These are phyloP conservation scores for Decorospora gaudefroyi DNA, from an alignment of 2,329 filamentous ascomycete species.

Conservation along the genomic window DNA sequence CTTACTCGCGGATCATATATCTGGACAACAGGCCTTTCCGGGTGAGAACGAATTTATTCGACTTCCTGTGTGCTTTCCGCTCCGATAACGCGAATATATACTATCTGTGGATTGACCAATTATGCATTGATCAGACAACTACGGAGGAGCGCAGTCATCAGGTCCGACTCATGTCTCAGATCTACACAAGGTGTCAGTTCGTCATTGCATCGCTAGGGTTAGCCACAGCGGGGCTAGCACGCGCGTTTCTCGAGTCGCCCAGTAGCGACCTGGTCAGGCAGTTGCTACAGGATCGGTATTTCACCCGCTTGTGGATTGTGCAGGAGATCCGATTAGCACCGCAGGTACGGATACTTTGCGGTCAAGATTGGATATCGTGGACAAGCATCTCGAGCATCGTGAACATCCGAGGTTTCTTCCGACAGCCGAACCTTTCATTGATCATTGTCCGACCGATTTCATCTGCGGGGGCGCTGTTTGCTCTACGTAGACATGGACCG, in stretches of 20 bases:
- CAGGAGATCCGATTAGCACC: slow-evolving; percentile 6
- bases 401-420: too few relatives aligned
- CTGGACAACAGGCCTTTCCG: background rate
- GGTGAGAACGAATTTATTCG: background rate
- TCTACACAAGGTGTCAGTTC: slow-evolving; percentile 3
- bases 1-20: background rate
- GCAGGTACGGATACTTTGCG: slow-evolving; percentile 3
- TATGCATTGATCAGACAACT: slow-evolving; percentile 10
- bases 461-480: too few relatives aligned
- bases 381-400: background rate
- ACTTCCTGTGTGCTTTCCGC: slow-evolving; percentile 8
- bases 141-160: slow-evolving; percentile 9
- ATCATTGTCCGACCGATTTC: too few relatives aligned
- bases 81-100: background rate
- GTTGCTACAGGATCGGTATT: slow-evolving; percentile 6
- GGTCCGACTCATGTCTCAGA: slow-evolving; percentile 9
- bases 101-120: slow-evolving; percentile 10
- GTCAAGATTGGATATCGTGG: slow-evolving; percentile 3
- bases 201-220: slow-evolving; percentile 8
- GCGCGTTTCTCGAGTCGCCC: background rate
- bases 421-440: too few relatives aligned
- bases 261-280: background rate
- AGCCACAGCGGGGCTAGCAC: background rate
- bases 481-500: too few relatives aligned
- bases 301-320: slow-evolving; percentile 13